Percentiles rank a stretch among this genome's conserved stretches.
phyloP scores from a whole-genome alignment of 164 flowering plant species.

The Liriodendron chinense region DNA sequence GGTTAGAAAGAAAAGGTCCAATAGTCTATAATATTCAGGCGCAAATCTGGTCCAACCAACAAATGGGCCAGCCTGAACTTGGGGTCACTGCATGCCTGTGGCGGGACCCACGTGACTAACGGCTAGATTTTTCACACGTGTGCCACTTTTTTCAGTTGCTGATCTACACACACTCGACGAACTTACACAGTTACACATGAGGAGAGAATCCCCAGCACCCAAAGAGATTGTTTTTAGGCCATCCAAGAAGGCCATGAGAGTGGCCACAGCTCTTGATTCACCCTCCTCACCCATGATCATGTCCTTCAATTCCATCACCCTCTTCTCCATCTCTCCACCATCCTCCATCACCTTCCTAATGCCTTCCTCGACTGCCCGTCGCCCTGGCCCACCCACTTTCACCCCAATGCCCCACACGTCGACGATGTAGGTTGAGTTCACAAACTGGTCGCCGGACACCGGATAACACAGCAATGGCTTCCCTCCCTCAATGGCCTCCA shows the following conservation, averaged over 20 bases:
- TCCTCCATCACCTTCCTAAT: conserved; percentile 24
- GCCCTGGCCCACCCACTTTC: conserved; percentile 31
- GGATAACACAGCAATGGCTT: conserved; percentile 63
- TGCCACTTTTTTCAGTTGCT: too few relatives aligned
- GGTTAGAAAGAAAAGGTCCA: too few relatives aligned
- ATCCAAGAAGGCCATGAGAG: conserved; percentile 30
- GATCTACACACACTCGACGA: too few relatives aligned
- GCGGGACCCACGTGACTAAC: too few relatives aligned
- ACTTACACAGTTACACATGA: too few relatives aligned
- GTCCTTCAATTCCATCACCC: conserved; percentile 33
- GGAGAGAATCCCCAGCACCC: too few relatives aligned
- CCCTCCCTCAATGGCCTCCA: conserved; percentile 61
- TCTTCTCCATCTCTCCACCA: conserved; percentile 30
- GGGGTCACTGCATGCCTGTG: too few relatives aligned
- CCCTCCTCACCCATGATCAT: conserved; percentile 43
- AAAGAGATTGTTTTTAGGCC: neutral
- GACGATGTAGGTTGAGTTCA: conserved; percentile 57
- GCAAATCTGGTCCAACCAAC: too few relatives aligned
- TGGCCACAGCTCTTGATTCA: conserved; percentile 18
- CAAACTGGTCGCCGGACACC: conserved; percentile 72
- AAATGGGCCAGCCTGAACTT: too few relatives aligned
- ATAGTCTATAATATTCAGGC: too few relatives aligned
- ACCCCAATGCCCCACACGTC: conserved; percentile 64
- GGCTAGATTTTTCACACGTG: too few relatives aligned
- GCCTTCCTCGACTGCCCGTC: conserved; percentile 11